Percentiles rank a stretch among this genome's conserved stretches.
Evolutionary conservation across 768 basidiomycete species (phyloP).

Genomic region (Suillus bovinus): DNA sequence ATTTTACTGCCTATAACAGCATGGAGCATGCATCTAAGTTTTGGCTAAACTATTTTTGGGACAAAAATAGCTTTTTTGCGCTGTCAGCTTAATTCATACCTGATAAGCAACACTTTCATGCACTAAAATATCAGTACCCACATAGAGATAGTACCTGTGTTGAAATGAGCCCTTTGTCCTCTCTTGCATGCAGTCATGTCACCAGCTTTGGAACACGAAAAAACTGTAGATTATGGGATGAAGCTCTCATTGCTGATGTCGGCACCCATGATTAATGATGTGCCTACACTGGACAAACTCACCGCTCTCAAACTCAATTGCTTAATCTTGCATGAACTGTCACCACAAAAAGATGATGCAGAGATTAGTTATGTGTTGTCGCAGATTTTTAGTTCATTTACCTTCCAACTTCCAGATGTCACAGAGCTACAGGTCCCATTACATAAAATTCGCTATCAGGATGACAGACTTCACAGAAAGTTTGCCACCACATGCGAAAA

Average conservation of each 20-base stretch:
- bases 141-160: no score
- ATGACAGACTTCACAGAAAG: no score
- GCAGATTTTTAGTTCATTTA: no score
- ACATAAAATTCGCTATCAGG: no score
- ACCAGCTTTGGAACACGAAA: not conserved
- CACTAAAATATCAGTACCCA: not conserved
- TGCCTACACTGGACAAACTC: not conserved
- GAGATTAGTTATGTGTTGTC: no score
- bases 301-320: not conserved
- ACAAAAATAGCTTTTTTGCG: conserved; percentile 27
- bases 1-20: conserved; percentile 17
- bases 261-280: not conserved
- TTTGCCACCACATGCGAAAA: no score
- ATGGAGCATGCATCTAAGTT: conserved; percentile 21
- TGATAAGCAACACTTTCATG: not conserved
- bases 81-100: not conserved
- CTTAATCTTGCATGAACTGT: no score
- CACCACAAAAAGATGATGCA: no score
- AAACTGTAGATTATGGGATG: not conserved
- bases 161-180: no score
- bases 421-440: no score
- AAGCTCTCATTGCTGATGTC: not conserved
- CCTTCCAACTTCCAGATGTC: no score
- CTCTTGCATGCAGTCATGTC: no score
- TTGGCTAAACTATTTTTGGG: conserved; percentile 35